Conservation (phyloP, 768 basidiomycete species). For the Nidularia pulvinata region DNA sequence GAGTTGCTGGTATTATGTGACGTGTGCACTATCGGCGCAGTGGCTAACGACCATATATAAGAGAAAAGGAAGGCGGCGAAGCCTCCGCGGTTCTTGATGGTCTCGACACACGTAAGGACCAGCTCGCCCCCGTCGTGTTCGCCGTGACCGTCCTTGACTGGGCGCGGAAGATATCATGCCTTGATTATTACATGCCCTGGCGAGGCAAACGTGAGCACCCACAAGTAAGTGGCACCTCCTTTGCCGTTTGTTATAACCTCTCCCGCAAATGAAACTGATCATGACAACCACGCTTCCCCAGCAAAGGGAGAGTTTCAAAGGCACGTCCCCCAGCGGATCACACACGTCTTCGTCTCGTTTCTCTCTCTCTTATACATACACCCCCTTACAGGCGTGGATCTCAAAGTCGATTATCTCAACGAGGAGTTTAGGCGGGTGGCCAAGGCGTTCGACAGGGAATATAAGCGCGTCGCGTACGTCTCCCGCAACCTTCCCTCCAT, state of each 20-base stretch:
- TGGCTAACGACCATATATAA: background rate
- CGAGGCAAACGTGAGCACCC: slow-evolving; percentile 32
- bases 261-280: background rate
- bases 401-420: background rate
- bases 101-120: slow-evolving; percentile 4
- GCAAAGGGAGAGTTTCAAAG: background rate
- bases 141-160: slow-evolving; percentile 38
- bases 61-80: too few relatives aligned
- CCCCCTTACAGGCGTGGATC: background rate
- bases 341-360: background rate
- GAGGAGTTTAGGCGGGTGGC: background rate
- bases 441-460: background rate
- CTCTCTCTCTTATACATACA: background rate
- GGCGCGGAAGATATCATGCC: slow-evolving; percentile 21
- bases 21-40: background rate
- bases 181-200: slow-evolving; percentile 55
- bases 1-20: slow-evolving; percentile 8
- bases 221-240: background rate
- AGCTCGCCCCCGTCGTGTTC: slow-evolving; percentile 38
- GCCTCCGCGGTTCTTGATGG: too few relatives aligned
- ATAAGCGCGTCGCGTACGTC: background rate
- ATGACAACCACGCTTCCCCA: background rate
- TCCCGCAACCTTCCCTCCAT: background rate
- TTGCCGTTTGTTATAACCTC: background rate
- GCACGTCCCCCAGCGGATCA: background rate